Evolutionary conservation across 2,329 filamentous ascomycete genomes (phyloP).

Genomic region (Aspergillus bombycis): DNA sequence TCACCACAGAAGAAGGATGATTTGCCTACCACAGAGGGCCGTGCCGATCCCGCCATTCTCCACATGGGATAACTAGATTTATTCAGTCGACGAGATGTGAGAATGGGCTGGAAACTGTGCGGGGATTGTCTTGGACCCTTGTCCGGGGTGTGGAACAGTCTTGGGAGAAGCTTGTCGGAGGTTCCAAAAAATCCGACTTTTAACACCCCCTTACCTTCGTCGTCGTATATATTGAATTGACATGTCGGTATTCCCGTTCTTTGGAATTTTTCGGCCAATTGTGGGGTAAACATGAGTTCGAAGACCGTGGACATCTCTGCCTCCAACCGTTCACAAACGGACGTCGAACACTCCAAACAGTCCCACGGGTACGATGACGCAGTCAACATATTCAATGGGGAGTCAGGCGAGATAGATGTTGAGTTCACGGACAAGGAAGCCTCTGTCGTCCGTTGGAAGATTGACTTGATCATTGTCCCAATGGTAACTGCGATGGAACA

Average conservation of each 20-base stretch:
- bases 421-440: background rate
- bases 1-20: background rate
- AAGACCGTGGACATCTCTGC: background rate
- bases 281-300: background rate
- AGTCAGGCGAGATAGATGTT: background rate
- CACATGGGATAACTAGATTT: background rate
- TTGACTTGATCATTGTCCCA: background rate
- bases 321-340: background rate
- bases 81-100: background rate
- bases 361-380: background rate
- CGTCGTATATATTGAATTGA: background rate
- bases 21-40: background rate
- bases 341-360: background rate
- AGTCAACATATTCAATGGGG: background rate
- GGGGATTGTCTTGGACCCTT: background rate
- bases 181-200: background rate
- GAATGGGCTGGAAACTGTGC: background rate
- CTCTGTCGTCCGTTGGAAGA: background rate
- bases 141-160: background rate
- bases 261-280: background rate
- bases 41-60: background rate
- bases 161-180: background rate
- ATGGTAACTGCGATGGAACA: background rate
- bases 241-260: background rate
- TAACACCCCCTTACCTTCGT: background rate